A percentile compares a stretch with the other conserved stretches of the same genome.
phyloP scores from a whole-genome alignment of 2,329 filamentous ascomycete genomes.

The Aspergillus carbonarius region DNA sequence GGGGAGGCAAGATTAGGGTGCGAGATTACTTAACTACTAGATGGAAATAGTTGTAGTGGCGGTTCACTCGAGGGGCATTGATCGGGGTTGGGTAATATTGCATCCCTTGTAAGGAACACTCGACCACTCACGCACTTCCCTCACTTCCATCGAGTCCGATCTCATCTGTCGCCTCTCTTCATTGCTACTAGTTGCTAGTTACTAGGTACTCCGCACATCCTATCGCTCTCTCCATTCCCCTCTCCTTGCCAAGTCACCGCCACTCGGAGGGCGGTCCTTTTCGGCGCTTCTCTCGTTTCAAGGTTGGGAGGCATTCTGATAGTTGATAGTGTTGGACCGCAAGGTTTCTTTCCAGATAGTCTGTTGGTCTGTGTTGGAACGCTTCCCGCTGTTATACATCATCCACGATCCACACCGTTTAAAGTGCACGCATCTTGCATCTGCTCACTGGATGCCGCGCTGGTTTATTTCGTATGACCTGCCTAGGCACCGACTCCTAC shows the following conservation, averaged over 20 bases:
- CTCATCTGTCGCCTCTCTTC: not conserved
- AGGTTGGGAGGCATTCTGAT: not conserved
- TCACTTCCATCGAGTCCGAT: not conserved
- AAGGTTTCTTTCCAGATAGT: constrained; percentile 4
- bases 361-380: constrained; percentile 16
- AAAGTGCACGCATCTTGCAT: constrained; percentile 22
- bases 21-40: not conserved
- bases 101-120: constrained; percentile 2
- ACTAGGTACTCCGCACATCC: too few relatives aligned
- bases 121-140: constrained; percentile 1
- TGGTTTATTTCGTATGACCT: not conserved
- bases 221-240: not conserved
- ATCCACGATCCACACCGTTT: constrained; percentile 21
- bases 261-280: constrained; percentile 4
- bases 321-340: not conserved
- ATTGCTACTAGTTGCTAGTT: not conserved
- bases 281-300: constrained; percentile 1
- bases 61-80: not conserved
- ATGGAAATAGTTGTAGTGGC: not conserved
- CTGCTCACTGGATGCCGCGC: not conserved
- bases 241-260: constrained; percentile 12
- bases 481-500: not conserved
- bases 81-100: not conserved
- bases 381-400: constrained; percentile 17
- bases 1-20: not conserved